These are phyloP conservation scores for Echinosophora koreensis DNA, from an alignment of 306 rosid genomes.

Conservation along the genomic window DNA sequence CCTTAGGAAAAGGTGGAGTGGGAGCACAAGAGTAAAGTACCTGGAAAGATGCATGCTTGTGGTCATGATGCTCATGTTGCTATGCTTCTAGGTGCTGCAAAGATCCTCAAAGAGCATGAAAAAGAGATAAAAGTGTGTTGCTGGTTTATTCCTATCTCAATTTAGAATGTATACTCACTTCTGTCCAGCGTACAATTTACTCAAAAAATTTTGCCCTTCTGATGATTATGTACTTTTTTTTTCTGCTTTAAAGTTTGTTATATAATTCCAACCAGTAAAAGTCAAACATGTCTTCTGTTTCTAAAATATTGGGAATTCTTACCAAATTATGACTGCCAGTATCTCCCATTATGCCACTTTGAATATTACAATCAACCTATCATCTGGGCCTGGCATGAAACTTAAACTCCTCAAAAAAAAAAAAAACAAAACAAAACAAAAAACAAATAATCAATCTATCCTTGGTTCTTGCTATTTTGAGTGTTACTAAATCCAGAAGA, in stretches of 20 bases:
- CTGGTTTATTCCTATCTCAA: neutral
- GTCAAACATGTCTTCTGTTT: neutral
- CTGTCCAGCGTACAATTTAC: neutral
- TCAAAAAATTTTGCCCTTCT: neutral
- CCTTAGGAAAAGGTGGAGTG: conserved; percentile 81
- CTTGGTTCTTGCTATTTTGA: neutral
- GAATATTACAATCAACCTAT: neutral
- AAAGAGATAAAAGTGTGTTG: conserved; percentile 52
- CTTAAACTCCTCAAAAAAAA: neutral
- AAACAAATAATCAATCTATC: neutral
- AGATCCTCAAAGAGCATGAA: conserved; percentile 75
- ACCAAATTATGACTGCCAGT: neutral
- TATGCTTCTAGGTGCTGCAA: conserved; percentile 90
- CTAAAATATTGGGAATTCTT: neutral
- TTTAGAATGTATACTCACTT: neutral
- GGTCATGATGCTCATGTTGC: conserved; percentile 88
- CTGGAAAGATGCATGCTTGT: conserved; percentile 86
- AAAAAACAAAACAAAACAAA: no score
- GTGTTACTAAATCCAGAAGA: neutral
- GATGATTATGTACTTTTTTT: neutral
- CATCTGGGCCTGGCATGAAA: conserved; percentile 1
- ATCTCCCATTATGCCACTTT: neutral
- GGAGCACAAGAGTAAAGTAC: conserved; percentile 80
- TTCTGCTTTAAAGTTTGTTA: neutral
- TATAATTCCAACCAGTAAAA: neutral